Base-by-base conservation (phyloP, 257 asterid genomes). In the Forsythia viridissima region DNA sequence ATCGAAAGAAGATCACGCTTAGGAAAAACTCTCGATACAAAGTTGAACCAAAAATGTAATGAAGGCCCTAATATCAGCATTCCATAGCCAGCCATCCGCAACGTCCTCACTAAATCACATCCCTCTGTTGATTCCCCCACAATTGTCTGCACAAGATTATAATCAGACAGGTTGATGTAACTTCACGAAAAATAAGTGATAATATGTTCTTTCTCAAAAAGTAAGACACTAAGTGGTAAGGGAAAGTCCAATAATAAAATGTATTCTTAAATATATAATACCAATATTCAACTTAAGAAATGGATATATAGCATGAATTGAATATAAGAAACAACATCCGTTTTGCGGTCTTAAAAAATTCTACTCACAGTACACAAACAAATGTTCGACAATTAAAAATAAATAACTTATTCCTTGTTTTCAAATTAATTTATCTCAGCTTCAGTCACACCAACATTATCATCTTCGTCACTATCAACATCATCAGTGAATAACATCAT, bases 1-100 rank as follows among this genome's bases (percentile, higher is more conserved):
- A 97, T 95, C 57, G 96, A 84, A 8, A 77, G 12, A 61, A 93
- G 42, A 84, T 95, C 99, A 13, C 92, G 89, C 51, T 81, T 87
- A 0, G 97, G 98, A 20, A 89, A 79, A 77, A 76, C 59, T 65
- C 82, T 86, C 0, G 94, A 90, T 73, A 87, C 80, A 34, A 87
- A 87, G 82, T 90, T 92, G 87, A 88, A 90, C 92, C 91, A 87
- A n/a, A 72, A 86, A 83, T 88, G 92, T 79, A 88, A 39, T 10
- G 91, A 80, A 16, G 92, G 92, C n/a, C 91, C 93, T 37, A 88
- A 34, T 41, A 91, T 77, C n/a, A 88, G 10, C 79, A 85, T 46
- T 24, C 91, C 93, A 57, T 81, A 85, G 21, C 93, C 91, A 42
- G 89, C 92, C 94, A 88, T 87, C 61, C 94, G 81, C 66, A 85